phyloP scores from a whole-genome alignment of 305 asterid genomes.

The Euphrasia arctica region DNA sequence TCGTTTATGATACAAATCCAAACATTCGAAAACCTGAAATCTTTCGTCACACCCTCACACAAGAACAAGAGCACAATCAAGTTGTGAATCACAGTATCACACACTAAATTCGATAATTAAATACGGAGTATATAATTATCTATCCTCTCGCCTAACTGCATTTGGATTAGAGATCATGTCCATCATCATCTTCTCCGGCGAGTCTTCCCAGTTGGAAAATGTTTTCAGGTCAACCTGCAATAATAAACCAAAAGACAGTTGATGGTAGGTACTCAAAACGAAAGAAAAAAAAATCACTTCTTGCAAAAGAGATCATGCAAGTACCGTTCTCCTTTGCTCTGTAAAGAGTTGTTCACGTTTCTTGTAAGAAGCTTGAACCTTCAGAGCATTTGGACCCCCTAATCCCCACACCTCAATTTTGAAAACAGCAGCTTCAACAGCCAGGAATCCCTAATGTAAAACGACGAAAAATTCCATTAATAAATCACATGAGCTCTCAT shows the following conservation, averaged over 20 bases:
- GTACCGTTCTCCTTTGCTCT: constrained; percentile 84
- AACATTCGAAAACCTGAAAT: too few relatives aligned
- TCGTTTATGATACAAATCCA: neutral
- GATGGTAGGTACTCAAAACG: neutral
- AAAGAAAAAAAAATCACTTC: neutral
- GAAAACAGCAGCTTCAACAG: constrained; percentile 54
- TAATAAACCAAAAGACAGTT: neutral
- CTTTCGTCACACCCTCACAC: neutral
- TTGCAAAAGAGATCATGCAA: neutral
- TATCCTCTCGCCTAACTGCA: constrained; percentile 53
- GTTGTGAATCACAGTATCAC: neutral
- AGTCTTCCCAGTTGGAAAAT: constrained; percentile 88
- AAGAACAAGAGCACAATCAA: neutral
- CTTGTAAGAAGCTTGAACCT: constrained; percentile 52
- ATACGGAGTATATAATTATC: constrained; percentile 26
- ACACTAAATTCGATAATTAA: neutral
- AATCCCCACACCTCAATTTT: constrained; percentile 94
- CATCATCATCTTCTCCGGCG: constrained; percentile 99
- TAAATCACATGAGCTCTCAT: neutral
- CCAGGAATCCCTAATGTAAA: constrained; percentile 61
- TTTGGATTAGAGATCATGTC: constrained; percentile 80
- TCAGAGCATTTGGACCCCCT: constrained; percentile 55
- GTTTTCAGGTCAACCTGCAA: constrained; percentile 74
- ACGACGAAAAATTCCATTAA: constrained; percentile 11
- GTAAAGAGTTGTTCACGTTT: constrained; percentile 86